Evolutionary conservation across 768 basidiomycete genomes (phyloP).

Genomic region (Asterophora lycoperdoides): DNA sequence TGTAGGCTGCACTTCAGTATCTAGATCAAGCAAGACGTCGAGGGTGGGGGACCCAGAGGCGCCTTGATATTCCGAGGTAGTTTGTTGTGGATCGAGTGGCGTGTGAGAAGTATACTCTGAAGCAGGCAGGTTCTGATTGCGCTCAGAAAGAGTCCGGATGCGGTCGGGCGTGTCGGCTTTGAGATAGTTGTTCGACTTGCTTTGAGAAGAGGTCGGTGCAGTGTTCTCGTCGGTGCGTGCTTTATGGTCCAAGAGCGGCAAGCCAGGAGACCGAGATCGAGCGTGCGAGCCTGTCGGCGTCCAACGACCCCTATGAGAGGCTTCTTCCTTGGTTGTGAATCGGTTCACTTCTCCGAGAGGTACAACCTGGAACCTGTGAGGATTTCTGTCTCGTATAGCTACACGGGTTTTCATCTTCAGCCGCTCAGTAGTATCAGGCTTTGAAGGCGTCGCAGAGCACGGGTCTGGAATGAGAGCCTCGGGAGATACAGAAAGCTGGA

Average conservation of each 20-base stretch:
- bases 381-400: slow-evolving; percentile 39
- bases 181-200: background rate
- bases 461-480: slow-evolving; percentile 7
- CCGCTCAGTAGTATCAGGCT: slow-evolving; percentile 17
- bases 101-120: background rate
- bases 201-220: background rate
- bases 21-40: background rate
- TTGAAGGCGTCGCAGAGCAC: slow-evolving; percentile 5
- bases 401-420: slow-evolving; percentile 43
- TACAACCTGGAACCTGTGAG: slow-evolving; percentile 42
- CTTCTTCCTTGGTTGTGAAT: slow-evolving; percentile 1
- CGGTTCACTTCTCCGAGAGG: slow-evolving; percentile 32
- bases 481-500: slow-evolving; percentile 12
- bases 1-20: background rate
- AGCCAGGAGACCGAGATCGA: background rate
- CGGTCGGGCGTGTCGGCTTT: slow-evolving; percentile 5
- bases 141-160: slow-evolving; percentile 2
- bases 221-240: slow-evolving; percentile 7
- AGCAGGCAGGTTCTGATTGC: slow-evolving; percentile 6
- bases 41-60: background rate
- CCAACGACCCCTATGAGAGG: background rate
- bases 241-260: slow-evolving; percentile 1
- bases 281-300: background rate
- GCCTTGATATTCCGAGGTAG: background rate
- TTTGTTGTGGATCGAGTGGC: background rate